phyloP scores from a whole-genome alignment of 2,329 filamentous ascomycete genomes.

The Neofusicoccum sp. region DNA sequence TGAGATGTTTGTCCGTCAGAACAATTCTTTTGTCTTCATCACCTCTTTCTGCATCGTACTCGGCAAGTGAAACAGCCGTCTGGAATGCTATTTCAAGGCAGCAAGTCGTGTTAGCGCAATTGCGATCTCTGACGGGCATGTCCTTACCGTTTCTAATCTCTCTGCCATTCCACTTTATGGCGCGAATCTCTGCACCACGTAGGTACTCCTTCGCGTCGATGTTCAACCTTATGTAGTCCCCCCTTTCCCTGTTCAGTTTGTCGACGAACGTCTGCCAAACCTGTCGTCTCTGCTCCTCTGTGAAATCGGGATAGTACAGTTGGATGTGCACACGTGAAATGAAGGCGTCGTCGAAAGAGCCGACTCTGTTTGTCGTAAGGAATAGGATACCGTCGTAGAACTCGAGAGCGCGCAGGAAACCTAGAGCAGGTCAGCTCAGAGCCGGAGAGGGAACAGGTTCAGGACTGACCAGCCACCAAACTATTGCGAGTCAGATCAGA shows the following conservation, averaged over 20 bases:
- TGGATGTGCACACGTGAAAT: constrained; percentile 36
- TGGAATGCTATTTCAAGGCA: constrained; percentile 28
- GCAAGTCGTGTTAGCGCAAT: background rate
- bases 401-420: constrained; percentile 41
- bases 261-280: constrained; percentile 33
- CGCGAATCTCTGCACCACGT: constrained; percentile 23
- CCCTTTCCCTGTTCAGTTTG: constrained; percentile 25
- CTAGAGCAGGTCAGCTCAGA: background rate
- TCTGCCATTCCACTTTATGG: constrained; percentile 33
- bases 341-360: constrained; percentile 39
- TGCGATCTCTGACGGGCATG: background rate
- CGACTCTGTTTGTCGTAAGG: constrained; percentile 40
- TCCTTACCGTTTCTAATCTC: constrained; percentile 34
- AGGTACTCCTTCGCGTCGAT: constrained; percentile 27
- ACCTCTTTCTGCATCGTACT: constrained; percentile 24
- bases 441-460: background rate
- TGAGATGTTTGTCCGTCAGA: constrained; percentile 24
- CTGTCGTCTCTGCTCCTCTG: constrained; percentile 22
- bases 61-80: constrained; percentile 29
- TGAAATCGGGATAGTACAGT: constrained; percentile 27
- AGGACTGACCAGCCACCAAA: constrained; percentile 29
- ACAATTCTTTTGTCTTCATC: constrained; percentile 7
- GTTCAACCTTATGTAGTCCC: constrained; percentile 21
- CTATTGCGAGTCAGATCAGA: constrained; percentile 36
- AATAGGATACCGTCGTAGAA: constrained; percentile 46